These are phyloP conservation scores for Rubia tinctorum DNA, from an alignment of 305 asterid genomes.

Conservation along the genomic window DNA sequence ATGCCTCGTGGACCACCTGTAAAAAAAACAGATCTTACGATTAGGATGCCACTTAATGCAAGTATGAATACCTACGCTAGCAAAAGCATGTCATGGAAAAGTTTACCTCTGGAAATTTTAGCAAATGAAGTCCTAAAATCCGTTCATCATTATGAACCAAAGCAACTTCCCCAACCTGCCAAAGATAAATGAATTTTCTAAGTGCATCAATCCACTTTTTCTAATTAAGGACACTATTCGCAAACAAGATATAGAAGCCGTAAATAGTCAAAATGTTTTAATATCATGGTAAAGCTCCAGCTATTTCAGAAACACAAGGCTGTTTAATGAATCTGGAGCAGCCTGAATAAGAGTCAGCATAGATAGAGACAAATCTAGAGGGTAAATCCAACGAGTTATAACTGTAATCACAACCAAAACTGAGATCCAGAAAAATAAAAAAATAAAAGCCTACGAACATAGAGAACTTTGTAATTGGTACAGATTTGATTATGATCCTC, in stretches of 20 bases:
- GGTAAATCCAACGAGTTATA: neutral
- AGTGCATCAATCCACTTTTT: neutral
- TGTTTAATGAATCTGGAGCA: neutral
- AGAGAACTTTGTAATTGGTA: neutral
- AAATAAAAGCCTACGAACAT: neutral
- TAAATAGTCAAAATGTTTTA: neutral
- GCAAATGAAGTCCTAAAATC: slow-evolving; percentile 69
- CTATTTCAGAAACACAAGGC: neutral
- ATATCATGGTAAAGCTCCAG: neutral
- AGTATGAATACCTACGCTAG: neutral
- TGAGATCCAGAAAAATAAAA: neutral
- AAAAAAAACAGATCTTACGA: slow-evolving; percentile 7
- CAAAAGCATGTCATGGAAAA: neutral
- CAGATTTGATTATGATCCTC: neutral
- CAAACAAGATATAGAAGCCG: neutral
- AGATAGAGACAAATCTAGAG: neutral
- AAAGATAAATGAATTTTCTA: slow-evolving; percentile 7
- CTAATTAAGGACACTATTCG: neutral
- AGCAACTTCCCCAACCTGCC: slow-evolving; percentile 55
- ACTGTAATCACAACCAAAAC: neutral
- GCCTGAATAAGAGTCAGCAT: neutral
- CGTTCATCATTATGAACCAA: slow-evolving; percentile 84
- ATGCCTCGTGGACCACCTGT: slow-evolving; percentile 82
- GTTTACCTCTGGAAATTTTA: slow-evolving; percentile 79
- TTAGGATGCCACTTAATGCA: neutral